A percentile compares a stretch with the other conserved stretches of the same genome.
These are phyloP conservation scores for Aspergillus texensis DNA, from an alignment of 2,329 filamentous ascomycete genomes.

Conservation along the genomic window DNA sequence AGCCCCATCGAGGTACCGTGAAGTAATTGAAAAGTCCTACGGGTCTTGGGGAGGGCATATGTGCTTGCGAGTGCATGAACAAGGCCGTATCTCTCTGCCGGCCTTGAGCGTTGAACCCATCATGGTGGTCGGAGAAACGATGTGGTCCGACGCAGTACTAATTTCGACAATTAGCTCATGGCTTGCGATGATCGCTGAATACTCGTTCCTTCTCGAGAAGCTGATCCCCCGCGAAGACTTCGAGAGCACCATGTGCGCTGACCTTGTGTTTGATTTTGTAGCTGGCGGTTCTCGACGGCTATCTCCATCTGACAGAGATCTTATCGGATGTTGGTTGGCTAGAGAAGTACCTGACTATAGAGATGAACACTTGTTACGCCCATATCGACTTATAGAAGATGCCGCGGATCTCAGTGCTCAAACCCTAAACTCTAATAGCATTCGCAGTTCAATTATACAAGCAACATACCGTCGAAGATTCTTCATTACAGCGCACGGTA, in stretches of 20 bases:
- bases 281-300: neutral
- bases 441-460: neutral
- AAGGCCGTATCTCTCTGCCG: neutral
- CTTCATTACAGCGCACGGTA: neutral
- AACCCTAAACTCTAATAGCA: neutral
- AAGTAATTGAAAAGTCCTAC: neutral
- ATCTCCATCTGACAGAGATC: neutral
- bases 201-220: neutral
- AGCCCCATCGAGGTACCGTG: fast-evolving
- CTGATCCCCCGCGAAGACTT: neutral
- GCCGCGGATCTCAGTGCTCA: neutral
- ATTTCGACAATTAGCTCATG: neutral
- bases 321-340: neutral
- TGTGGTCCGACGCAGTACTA: neutral
- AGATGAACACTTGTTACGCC: fast-evolving
- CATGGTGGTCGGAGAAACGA: neutral
- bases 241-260: neutral
- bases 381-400: neutral
- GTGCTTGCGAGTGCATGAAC: neutral
- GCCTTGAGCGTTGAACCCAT: neutral
- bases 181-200: neutral
- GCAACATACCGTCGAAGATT: neutral
- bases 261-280: neutral
- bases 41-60: fast-evolving
- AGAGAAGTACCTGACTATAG: neutral